Percentiles rank a stretch among this genome's conserved stretches.
Conservation (phyloP, 352 stramenopile genomes). For the Globisporangium iwayamae region DNA sequence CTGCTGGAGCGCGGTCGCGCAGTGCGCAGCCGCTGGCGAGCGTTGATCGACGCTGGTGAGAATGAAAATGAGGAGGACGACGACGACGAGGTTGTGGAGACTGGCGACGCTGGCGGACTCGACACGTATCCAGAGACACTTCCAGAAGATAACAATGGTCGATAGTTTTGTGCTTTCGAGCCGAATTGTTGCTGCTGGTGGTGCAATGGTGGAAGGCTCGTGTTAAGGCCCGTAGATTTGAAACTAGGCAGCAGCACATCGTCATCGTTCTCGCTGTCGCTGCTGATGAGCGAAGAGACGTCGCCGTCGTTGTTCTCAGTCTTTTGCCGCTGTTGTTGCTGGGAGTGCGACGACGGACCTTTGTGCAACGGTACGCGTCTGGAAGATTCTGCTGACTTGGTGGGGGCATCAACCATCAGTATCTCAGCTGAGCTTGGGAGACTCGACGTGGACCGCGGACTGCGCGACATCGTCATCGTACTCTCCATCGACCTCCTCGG, state of each 20-base stretch:
- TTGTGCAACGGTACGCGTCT: slow-evolving; percentile 5
- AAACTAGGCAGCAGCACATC: slow-evolving; percentile 62
- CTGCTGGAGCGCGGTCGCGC: slow-evolving; percentile 15
- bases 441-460: slow-evolving; percentile 18
- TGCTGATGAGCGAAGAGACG: slow-evolving; percentile 76
- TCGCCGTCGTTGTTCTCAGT: slow-evolving; percentile 40
- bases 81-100: slow-evolving; percentile 39
- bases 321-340: slow-evolving; percentile 4
- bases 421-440: slow-evolving; percentile 1
- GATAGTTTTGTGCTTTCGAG: neutral
- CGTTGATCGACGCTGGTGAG: slow-evolving; percentile 7
- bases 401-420: neutral
- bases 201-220: slow-evolving; percentile 8
- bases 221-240: slow-evolving; percentile 22
- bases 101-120: slow-evolving; percentile 44
- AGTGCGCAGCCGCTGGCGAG: neutral
- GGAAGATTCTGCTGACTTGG: neutral
- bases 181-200: slow-evolving; percentile 7
- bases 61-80: slow-evolving; percentile 33
- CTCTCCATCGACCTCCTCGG: slow-evolving; percentile 18
- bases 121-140: slow-evolving; percentile 28
- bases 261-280: slow-evolving; percentile 72
- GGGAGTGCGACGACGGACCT: neutral
- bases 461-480: slow-evolving; percentile 24
- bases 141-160: neutral